These are phyloP conservation scores for Karstenula rhodostoma DNA, from an alignment of 2,329 filamentous ascomycete genomes.

Conservation along the genomic window DNA sequence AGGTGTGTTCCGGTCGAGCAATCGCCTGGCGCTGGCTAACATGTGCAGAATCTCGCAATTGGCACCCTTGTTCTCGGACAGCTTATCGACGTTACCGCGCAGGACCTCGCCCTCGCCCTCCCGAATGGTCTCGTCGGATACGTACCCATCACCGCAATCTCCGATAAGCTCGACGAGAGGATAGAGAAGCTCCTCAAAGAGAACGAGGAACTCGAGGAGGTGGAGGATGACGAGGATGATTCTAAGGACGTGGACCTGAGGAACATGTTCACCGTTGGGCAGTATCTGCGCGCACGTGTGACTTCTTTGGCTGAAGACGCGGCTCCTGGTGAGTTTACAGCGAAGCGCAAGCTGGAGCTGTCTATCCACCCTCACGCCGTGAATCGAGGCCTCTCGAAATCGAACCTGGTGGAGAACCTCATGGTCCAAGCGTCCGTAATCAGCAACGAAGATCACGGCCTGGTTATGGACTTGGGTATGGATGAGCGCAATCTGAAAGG, in stretches of 20 bases:
- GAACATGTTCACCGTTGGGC: slow-evolving; percentile 79
- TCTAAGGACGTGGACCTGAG: slow-evolving; percentile 73
- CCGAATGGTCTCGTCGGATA: slow-evolving; percentile 94
- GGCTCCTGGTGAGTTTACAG: slow-evolving; percentile 55
- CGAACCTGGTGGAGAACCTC: slow-evolving; percentile 76
- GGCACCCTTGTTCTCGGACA: slow-evolving; percentile 90
- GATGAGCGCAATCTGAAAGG: slow-evolving; percentile 73
- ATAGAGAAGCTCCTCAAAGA: slow-evolving; percentile 73
- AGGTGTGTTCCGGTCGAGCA: slow-evolving; percentile 63
- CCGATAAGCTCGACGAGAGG: slow-evolving; percentile 76
- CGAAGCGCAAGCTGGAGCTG: slow-evolving; percentile 84
- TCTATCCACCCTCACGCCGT: slow-evolving; percentile 80
- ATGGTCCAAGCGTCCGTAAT: slow-evolving; percentile 87
- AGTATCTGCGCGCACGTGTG: slow-evolving; percentile 87
- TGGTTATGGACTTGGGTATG: slow-evolving; percentile 90
- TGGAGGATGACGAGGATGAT: slow-evolving; percentile 61
- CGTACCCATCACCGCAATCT: slow-evolving; percentile 91
- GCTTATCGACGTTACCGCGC: slow-evolving; percentile 78
- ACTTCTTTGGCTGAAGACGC: slow-evolving; percentile 76
- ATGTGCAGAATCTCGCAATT: slow-evolving; percentile 74
- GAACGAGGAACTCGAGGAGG: slow-evolving; percentile 66
- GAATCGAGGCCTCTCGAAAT: slow-evolving; percentile 76
- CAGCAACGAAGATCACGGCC: slow-evolving; percentile 95
- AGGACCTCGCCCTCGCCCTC: slow-evolving; percentile 81
- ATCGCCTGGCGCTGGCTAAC: slow-evolving; percentile 23